Conservation (phyloP, 768 basidiomycete species). For the Mycena filopes region DNA sequence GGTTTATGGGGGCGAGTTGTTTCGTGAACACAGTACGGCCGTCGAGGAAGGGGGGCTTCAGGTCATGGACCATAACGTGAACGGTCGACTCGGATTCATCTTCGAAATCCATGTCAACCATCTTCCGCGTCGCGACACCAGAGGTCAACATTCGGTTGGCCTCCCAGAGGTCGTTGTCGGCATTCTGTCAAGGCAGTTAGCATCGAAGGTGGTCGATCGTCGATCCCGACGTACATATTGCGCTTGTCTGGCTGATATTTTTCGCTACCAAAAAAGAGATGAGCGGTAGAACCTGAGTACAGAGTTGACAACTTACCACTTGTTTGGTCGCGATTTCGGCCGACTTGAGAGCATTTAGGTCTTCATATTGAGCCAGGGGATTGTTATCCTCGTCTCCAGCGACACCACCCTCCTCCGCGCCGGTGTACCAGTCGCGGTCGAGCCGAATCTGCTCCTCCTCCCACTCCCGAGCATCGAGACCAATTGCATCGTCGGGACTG, state of each 20-base stretch:
- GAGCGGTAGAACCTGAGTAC: slow-evolving; percentile 29
- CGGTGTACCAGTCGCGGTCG: slow-evolving; percentile 97
- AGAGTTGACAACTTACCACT: slow-evolving; percentile 57
- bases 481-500: slow-evolving; percentile 74
- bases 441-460: slow-evolving; percentile 94
- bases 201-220: neutral
- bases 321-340: slow-evolving; percentile 82
- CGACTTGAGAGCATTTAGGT: slow-evolving; percentile 73
- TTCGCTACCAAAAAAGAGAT: slow-evolving; percentile 60
- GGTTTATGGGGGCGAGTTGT: slow-evolving; percentile 97
- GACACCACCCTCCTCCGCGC: slow-evolving; percentile 87
- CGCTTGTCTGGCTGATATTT: slow-evolving; percentile 93
- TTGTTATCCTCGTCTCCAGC: slow-evolving; percentile 94
- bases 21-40: slow-evolving; percentile 96
- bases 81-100: slow-evolving; percentile 97
- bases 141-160: slow-evolving; percentile 97
- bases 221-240: slow-evolving; percentile 79
- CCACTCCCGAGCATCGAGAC: slow-evolving; percentile 89
- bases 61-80: slow-evolving; percentile 96
- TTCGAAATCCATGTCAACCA: slow-evolving; percentile 93
- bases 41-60: slow-evolving; percentile 98
- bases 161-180: slow-evolving; percentile 99
- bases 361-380: slow-evolving; percentile 93
- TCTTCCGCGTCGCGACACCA: slow-evolving; percentile 88
- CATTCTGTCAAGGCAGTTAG: slow-evolving; percentile 69